Evolutionary conservation across 108 stramenopile species (phyloP).

Genomic region (Aurantiochytrium sp.): DNA sequence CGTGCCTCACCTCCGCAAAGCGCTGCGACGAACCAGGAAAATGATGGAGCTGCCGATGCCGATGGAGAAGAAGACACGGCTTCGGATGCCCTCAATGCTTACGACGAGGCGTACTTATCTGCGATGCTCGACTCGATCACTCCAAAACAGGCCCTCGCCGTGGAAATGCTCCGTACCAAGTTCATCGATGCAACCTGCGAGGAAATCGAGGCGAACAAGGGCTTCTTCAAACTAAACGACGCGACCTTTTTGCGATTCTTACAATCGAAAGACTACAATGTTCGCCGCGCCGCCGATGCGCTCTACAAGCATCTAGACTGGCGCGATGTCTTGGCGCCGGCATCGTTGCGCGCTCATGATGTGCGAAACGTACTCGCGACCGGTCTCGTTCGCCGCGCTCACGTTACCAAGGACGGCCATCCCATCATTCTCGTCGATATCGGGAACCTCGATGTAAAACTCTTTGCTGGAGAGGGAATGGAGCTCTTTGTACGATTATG

Average conservation of each 20-base stretch:
- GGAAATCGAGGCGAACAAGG: not conserved
- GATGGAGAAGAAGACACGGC: no score
- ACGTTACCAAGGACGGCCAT: not conserved
- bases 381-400: not conserved
- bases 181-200: not conserved
- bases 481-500: not conserved
- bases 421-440: not conserved
- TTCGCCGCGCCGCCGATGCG: not conserved
- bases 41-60: no score
- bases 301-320: not conserved
- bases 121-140: not conserved
- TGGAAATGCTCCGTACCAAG: not conserved
- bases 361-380: not conserved
- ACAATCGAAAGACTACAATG: not conserved
- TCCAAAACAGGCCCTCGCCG: not conserved
- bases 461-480: not conserved
- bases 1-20: no score
- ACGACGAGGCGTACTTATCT: not conserved
- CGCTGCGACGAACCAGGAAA: no score
- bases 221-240: not conserved
- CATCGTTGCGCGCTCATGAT: not conserved
- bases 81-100: not conserved
- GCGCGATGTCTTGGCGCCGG: not conserved
- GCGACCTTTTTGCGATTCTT: not conserved
- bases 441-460: not conserved